Evolutionary conservation across 352 stramenopile species (phyloP).

Genomic region (Elongisporangium anandrum): DNA sequence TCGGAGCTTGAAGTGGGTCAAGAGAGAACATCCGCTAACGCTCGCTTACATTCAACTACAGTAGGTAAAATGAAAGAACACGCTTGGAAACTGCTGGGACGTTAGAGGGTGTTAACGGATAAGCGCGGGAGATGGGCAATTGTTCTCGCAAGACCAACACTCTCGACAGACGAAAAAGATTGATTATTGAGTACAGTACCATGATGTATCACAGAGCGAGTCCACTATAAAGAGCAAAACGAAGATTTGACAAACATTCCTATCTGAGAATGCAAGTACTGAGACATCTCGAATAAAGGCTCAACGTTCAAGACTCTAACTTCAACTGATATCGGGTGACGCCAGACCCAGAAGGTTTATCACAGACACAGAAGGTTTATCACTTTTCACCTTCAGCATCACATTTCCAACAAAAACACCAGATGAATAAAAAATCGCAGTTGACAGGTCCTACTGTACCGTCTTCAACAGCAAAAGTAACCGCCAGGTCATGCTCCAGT

Average conservation of each 20-base stretch:
- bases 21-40: constrained; percentile 6
- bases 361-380: background rate
- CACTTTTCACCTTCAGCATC: background rate
- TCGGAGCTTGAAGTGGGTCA: constrained; percentile 13
- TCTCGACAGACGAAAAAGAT: background rate
- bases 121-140: constrained; percentile 13
- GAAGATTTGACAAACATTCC: background rate
- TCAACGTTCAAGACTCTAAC: background rate
- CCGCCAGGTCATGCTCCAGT: too few species aligned
- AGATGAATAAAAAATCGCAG: background rate
- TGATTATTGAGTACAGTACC: background rate
- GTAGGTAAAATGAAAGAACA: background rate
- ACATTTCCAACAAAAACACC: background rate
- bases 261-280: background rate
- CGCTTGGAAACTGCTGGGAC: background rate
- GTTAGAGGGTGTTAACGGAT: constrained; percentile 12
- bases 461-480: background rate
- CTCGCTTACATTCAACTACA: constrained; percentile 3
- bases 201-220: background rate
- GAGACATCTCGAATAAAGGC: background rate
- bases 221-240: background rate
- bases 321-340: background rate
- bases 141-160: constrained; percentile 1
- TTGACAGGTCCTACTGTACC: background rate
- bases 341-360: background rate